Evolutionary conservation across 257 asterid genomes (phyloP).

Genomic region (Verbascum thapsus): DNA sequence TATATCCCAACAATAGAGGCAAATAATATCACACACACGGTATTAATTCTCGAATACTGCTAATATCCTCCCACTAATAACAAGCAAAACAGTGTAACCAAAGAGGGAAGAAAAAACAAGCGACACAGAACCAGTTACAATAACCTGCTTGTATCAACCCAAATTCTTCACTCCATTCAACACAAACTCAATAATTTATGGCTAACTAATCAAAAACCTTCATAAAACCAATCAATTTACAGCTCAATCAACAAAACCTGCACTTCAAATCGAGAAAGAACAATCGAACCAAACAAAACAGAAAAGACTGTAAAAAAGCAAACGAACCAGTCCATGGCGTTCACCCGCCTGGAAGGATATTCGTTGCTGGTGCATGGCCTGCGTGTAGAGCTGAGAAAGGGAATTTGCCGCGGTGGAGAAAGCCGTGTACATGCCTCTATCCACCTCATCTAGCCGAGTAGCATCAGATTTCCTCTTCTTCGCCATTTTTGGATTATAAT

Average conservation of each 20-base stretch:
- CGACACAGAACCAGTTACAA: neutral
- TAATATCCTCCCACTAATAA: neutral
- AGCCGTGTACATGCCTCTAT: constrained; percentile 79
- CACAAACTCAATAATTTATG: constrained; percentile 10
- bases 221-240: no score
- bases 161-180: constrained; percentile 9
- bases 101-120: no score
- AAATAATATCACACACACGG: neutral
- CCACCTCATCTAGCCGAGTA: constrained; percentile 88
- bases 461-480: constrained; percentile 90
- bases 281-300: neutral
- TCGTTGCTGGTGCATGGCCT: constrained; percentile 80
- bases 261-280: neutral
- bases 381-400: constrained; percentile 85
- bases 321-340: constrained; percentile 82
- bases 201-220: constrained; percentile 11
- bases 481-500: constrained; percentile 58
- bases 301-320: neutral
- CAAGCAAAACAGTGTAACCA: neutral
- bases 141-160: constrained; percentile 10
- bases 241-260: constrained; percentile 23
- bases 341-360: constrained; percentile 90
- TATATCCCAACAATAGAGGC: neutral
- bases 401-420: constrained; percentile 80
- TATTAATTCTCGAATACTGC: neutral